Conservation (phyloP, 2,329 filamentous ascomycete species). For the Colletotrichum camelliae region DNA sequence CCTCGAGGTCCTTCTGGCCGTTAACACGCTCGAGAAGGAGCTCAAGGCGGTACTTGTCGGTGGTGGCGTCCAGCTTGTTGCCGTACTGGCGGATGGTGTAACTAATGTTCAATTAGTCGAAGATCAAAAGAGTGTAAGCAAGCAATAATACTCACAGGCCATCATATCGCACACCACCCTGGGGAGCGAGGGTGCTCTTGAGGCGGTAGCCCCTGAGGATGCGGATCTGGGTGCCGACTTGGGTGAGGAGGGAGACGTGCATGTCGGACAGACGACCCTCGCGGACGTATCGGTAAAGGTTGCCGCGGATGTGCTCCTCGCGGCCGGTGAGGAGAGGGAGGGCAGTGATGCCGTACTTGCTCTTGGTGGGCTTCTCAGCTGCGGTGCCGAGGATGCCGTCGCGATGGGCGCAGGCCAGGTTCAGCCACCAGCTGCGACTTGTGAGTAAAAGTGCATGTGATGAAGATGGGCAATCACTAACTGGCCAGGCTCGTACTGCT, state of each 20-base stretch:
- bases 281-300: slow-evolving; percentile 48
- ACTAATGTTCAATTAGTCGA: slow-evolving; percentile 32
- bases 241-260: slow-evolving; percentile 52
- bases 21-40: slow-evolving; percentile 51
- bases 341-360: slow-evolving; percentile 49
- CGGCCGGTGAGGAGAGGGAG: slow-evolving; percentile 57
- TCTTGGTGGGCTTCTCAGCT: slow-evolving; percentile 49
- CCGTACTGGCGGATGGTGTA: slow-evolving; percentile 56
- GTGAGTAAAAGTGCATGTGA: slow-evolving; percentile 22
- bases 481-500: slow-evolving; percentile 53
- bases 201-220: slow-evolving; percentile 58
- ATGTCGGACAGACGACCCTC: slow-evolving; percentile 50
- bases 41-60: slow-evolving; percentile 47
- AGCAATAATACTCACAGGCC: slow-evolving; percentile 52
- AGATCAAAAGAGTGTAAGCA: not conserved
- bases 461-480: slow-evolving; percentile 34
- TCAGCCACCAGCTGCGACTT: slow-evolving; percentile 59
- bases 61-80: slow-evolving; percentile 42
- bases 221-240: slow-evolving; percentile 54
- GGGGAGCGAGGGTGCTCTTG: slow-evolving; percentile 56
- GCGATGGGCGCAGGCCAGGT: slow-evolving; percentile 58
- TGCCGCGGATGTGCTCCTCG: slow-evolving; percentile 45
- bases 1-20: slow-evolving; percentile 46
- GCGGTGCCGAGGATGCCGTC: slow-evolving; percentile 58
- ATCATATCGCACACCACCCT: slow-evolving; percentile 61